Conservation (phyloP, 1,284 basidiomycete species). For the Irpex sp. region DNA sequence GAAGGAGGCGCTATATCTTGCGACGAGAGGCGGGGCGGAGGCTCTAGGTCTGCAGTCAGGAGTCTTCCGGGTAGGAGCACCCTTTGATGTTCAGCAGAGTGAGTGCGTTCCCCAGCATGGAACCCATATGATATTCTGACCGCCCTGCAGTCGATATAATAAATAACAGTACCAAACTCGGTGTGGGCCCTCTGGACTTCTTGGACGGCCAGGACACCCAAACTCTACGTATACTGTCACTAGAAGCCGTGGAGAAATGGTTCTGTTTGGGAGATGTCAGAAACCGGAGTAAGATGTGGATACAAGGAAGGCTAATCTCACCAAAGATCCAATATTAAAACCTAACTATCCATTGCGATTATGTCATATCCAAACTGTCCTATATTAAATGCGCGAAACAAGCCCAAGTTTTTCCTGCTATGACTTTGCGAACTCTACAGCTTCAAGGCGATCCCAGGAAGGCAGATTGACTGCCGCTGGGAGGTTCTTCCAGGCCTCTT, state of each 20-base stretch:
- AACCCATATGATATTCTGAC: neutral
- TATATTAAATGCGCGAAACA: neutral
- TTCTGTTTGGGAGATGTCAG: slow-evolving; percentile 75
- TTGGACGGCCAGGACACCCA: slow-evolving; percentile 42
- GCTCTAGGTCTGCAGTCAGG: slow-evolving; percentile 62
- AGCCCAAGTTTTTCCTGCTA: neutral
- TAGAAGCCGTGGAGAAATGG: slow-evolving; percentile 79
- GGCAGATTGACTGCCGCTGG: slow-evolving; percentile 43
- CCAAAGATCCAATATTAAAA: neutral
- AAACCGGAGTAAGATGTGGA: slow-evolving; percentile 69
- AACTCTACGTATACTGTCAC: slow-evolving; percentile 26
- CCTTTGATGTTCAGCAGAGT: slow-evolving; percentile 83
- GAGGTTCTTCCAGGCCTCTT: slow-evolving; percentile 45
- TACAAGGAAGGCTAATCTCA: slow-evolving; percentile 50
- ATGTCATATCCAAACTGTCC: neutral
- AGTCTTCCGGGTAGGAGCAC: slow-evolving; percentile 59
- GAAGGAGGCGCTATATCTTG: slow-evolving; percentile 77
- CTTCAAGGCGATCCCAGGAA: slow-evolving; percentile 41
- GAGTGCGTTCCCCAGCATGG: slow-evolving; percentile 26
- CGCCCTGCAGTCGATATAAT: slow-evolving; percentile 45
- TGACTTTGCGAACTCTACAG: slow-evolving; percentile 23
- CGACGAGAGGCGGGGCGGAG: slow-evolving; percentile 71
- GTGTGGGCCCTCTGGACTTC: slow-evolving; percentile 66
- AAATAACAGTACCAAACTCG: slow-evolving; percentile 33
- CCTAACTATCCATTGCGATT: neutral